phyloP scores from a whole-genome alignment of 441 rosid genomes.

The Pelargonium fulgidum region DNA sequence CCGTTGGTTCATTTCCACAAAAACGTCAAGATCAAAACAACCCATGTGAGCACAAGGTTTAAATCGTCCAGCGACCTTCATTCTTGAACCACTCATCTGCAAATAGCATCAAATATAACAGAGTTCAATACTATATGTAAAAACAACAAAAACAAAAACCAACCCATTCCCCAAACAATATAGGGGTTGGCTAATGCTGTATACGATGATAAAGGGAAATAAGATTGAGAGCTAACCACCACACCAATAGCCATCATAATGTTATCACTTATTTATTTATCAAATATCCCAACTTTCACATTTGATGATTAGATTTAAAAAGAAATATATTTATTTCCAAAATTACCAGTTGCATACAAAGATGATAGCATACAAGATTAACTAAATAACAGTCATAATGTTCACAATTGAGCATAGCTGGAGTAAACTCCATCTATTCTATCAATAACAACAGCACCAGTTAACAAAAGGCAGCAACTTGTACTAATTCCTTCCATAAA shows the following conservation, averaged over 20 bases:
- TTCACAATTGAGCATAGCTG: too few relatives aligned
- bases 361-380: too few relatives aligned
- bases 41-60: slow-evolving; percentile 94
- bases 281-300: background rate
- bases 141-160: slow-evolving; percentile 12
- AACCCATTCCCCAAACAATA: background rate
- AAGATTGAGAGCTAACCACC: background rate
- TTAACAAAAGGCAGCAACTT: too few relatives aligned
- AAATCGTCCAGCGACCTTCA: slow-evolving; percentile 96
- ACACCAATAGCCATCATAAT: background rate
- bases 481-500: too few relatives aligned
- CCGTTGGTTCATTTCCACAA: slow-evolving; percentile 94
- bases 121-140: background rate
- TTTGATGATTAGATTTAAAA: background rate
- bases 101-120: slow-evolving; percentile 16
- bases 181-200: too few relatives aligned
- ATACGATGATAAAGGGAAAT: background rate
- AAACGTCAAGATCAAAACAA: slow-evolving; percentile 94
- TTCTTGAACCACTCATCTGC: slow-evolving; percentile 96
- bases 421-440: too few relatives aligned
- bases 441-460: too few relatives aligned
- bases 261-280: background rate
- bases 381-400: background rate
- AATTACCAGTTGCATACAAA: background rate
- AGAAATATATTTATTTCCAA: background rate